Evolutionary conservation across 2,329 filamentous ascomycete species (phyloP), one percentile per base, ranked within the genome.

Genomic region (Aspergillus ochraceoroseus): DNA sequence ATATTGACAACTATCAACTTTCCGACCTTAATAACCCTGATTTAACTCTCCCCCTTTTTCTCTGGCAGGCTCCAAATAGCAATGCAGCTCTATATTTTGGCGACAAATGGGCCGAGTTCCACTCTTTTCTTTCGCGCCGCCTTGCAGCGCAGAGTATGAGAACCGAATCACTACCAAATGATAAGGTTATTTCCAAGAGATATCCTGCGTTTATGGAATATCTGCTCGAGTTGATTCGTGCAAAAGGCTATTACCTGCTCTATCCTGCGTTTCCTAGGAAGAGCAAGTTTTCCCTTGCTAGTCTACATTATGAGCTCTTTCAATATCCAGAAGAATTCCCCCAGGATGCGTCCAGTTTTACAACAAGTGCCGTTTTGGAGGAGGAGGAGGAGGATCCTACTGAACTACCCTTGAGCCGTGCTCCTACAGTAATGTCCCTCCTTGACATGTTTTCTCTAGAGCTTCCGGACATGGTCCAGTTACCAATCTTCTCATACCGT

Each of bases 41-140:
- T 4, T 34, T n/a, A n/a, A n/a, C 66, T 4, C 38, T 60, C 6
- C 74, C 76, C 0, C 73, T 84, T 0, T 94, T 94, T 55, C 70
- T 94, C 6, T 95, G 88, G 82, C 85, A 95, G 64, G 79, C 82
- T 2, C 89, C 90, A 4, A 85, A 81, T 49, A 86, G 83, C 56
- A 84, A 92, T 48, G 89, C 90, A 1, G 78, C 82, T 7, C 72
- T 98, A 7, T 83, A 90, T 59, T 80, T 92, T 41, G 88, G 89
- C 29, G 79, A 87, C 32, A 88, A 83, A 57, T 98, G 92, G 92
- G 69, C 77, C 8, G 86, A 94, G 52, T 74, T 95, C 7, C 88
- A 95, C 59, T 76, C 80, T 7, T 92, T 94, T 53, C 74, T 94
- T 2, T 77, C 83, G 7, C 74, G 76, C 32, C 71, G 81, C 5